Percentiles rank a stretch among this genome's conserved stretches.
phyloP scores from a whole-genome alignment of 345 rosid genomes.

The Hypericum androsaemum region DNA sequence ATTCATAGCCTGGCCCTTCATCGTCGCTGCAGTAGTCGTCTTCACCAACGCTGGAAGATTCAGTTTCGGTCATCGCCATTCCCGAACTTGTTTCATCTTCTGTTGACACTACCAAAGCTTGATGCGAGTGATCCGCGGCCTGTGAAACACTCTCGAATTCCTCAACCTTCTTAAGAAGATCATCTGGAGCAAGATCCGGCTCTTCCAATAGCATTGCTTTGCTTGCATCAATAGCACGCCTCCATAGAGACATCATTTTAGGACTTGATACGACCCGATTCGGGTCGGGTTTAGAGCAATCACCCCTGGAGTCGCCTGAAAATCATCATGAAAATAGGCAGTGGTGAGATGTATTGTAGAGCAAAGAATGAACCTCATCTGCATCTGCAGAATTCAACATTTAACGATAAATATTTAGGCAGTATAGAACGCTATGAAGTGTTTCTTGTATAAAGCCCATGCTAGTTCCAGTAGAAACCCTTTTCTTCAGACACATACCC shows the following conservation, averaged over 20 bases:
- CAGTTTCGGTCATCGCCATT: conserved; percentile 23
- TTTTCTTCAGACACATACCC: conserved; percentile 28
- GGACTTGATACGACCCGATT: conserved; percentile 47
- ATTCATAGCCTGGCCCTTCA: conserved; percentile 33
- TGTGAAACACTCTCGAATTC: conserved; percentile 56
- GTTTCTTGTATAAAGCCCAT: no score
- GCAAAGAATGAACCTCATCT: no score
- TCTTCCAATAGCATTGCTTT: conserved; percentile 59
- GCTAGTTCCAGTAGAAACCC: no score
- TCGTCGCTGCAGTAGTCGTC: conserved; percentile 23
- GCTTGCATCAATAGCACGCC: conserved; percentile 51
- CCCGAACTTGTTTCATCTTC: conserved; percentile 17
- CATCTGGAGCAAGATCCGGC: conserved; percentile 50
- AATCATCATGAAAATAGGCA: conserved; percentile 9
- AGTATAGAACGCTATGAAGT: no score
- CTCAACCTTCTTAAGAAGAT: conserved; percentile 58
- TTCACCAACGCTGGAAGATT: conserved; percentile 18
- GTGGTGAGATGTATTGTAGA: background rate
- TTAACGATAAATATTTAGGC: no score
- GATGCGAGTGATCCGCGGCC: conserved; percentile 60
- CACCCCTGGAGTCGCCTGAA: conserved; percentile 23
- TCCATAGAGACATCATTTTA: conserved; percentile 72
- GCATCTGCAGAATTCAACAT: no score
- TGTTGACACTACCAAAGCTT: conserved; percentile 44
- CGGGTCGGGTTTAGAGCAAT: conserved; percentile 9